phyloP scores from a whole-genome alignment of 2,329 filamentous ascomycete genomes.

The Trichoderma lentiforme region DNA sequence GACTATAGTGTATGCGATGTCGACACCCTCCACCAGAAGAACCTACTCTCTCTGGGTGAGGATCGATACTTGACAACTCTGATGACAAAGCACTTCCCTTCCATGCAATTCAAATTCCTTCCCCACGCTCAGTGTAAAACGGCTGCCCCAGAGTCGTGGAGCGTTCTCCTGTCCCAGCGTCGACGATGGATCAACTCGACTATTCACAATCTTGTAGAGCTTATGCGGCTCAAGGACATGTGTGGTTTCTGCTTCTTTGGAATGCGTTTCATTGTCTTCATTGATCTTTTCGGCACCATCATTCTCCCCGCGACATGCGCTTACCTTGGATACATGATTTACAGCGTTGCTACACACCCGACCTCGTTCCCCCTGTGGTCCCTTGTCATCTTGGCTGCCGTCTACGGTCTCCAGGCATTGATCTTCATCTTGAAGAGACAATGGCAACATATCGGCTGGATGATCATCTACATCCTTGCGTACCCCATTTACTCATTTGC shows the following conservation, averaged over 20 bases:
- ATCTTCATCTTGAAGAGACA: constrained; percentile 97
- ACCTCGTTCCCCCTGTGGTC: constrained; percentile 85
- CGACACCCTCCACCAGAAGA: constrained; percentile 96
- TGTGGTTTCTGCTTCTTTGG: constrained; percentile 99
- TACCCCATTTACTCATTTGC: constrained; percentile 92
- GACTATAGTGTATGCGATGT: constrained; percentile 89
- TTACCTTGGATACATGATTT: constrained; percentile 86
- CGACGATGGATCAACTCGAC: constrained; percentile 99
- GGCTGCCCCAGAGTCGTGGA: constrained; percentile 91
- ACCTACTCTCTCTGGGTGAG: constrained; percentile 87
- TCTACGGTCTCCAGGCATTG: constrained; percentile 92
- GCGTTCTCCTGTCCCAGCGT: constrained; percentile 91
- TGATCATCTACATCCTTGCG: constrained; percentile 97
- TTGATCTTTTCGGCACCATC: constrained; percentile 89
- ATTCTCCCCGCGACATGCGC: constrained; percentile 85
- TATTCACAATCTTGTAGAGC: constrained; percentile 89
- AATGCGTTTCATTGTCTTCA: constrained; percentile 94
- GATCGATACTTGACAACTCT: constrained; percentile 96
- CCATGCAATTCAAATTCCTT: constrained; percentile 94
- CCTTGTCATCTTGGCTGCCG: constrained; percentile 80
- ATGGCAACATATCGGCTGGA: constrained; percentile 99
- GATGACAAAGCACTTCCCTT: constrained; percentile 97
- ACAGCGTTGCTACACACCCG: constrained; percentile 63
- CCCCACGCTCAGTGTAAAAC: constrained; percentile 91
- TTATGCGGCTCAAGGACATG: constrained; percentile 86